phyloP scores from a whole-genome alignment of 1,284 basidiomycete genomes.

The Leccinum huronense region DNA sequence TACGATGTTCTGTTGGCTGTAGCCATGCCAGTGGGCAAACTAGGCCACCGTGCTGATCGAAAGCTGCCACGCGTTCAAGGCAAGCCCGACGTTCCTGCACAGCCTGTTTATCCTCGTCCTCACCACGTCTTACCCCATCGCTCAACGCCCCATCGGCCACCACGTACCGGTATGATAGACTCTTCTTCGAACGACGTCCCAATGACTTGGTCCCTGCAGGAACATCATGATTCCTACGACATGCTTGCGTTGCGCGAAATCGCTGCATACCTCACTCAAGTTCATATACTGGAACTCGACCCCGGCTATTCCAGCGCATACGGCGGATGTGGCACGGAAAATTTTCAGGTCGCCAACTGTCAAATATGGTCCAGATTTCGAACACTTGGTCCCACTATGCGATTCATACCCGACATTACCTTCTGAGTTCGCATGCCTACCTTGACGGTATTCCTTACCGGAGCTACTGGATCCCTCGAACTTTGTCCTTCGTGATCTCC shows the following conservation, averaged over 20 bases:
- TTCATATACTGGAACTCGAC: constrained; percentile 41
- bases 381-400: constrained; percentile 60
- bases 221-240: constrained; percentile 62
- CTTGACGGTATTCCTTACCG: constrained; percentile 90
- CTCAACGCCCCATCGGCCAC: neutral
- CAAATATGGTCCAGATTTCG: constrained; percentile 85
- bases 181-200: constrained; percentile 61
- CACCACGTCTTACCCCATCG: neutral
- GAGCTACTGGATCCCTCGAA: constrained; percentile 96
- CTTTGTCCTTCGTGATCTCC: constrained; percentile 85
- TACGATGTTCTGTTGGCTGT: too few relatives aligned
- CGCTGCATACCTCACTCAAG: constrained; percentile 59
- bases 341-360: constrained; percentile 26
- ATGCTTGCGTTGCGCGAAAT: constrained; percentile 64
- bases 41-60: too few relatives aligned
- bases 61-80: constrained; percentile 42
- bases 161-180: constrained; percentile 40
- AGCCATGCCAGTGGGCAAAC: too few relatives aligned
- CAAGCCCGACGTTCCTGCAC: constrained; percentile 25
- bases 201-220: constrained; percentile 64
- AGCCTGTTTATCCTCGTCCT: constrained; percentile 28
- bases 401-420: constrained; percentile 59
- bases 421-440: constrained; percentile 50
- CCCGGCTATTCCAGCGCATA: constrained; percentile 14
- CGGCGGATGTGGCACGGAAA: constrained; percentile 24